Base-by-base conservation (phyloP, 2,329 filamentous ascomycete species). In the Talaromyces albobiverticillius region DNA sequence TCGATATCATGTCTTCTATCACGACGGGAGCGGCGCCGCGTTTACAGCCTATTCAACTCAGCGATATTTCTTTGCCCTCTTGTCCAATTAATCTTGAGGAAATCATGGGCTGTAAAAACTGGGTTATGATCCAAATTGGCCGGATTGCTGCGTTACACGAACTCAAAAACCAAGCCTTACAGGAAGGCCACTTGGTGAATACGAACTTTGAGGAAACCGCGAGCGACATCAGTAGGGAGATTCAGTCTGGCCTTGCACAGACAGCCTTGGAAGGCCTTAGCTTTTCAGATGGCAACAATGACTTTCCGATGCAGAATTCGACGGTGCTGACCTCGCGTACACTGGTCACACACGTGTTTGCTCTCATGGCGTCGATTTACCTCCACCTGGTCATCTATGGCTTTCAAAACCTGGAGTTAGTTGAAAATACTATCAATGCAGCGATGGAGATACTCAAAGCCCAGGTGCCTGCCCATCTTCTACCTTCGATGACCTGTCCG, bases 1-100 rank as follows among this genome's bases (percentile, higher is more conserved):
- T 50, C 31, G 47, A 50, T 31, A 50, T 32, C 13, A 32, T 50
- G 31, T 41, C 34, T 42, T 38, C 47, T 20, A 42, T 50, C 40
- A 50, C 47, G 25, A 23, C 36, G 10, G 47, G 47, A 25, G 22
- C 23, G 9, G 34, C 47, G 16, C 47, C 47, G 14, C 36, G 25
- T 20, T 20, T 50, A 32, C 36, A 31, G 6, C 23, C 34, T 29
- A 5, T 26, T 16, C 9, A 29, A 40, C 10, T 18, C 22, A 2
- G 25, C 7, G 18, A 36, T 22, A 40, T 22, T 22, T 22, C 18
- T 40, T 6, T 16, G 36, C 11, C 36, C 18, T 40, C 36, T 18
- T 3, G n/a, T 40, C 16, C 10, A 8, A 22, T 40, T 22, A 40
- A 22, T 11, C 36, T 40, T 20, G 36, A 50, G 36, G 36, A 42